Evolutionary conservation across 192 early-diverging fungal genomes (phyloP).

Genomic region (Funneliformis mosseae): DNA sequence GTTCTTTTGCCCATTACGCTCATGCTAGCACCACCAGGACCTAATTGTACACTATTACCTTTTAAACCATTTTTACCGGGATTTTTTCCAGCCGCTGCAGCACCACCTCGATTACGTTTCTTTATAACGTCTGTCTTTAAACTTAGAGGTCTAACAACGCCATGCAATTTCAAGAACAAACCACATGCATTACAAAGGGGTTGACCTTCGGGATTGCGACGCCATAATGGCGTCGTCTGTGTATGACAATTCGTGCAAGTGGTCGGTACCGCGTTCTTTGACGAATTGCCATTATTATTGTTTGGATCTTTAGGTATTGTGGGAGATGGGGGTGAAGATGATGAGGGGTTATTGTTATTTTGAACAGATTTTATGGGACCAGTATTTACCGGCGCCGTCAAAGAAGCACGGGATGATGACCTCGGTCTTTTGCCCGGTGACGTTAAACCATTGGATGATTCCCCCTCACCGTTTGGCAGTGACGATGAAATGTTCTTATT

Average conservation of each 20-base stretch:
- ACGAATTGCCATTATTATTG: constrained; percentile 36
- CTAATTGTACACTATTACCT: background rate
- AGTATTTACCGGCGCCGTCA: constrained; percentile 4
- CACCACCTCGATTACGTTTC: constrained; percentile 76
- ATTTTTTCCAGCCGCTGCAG: constrained; percentile 11
- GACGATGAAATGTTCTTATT: constrained; percentile 4
- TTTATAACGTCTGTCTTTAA: constrained; percentile 91
- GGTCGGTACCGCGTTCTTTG: constrained; percentile 43
- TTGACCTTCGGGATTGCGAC: constrained; percentile 85
- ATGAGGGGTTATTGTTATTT: constrained; percentile 30
- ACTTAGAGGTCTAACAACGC: constrained; percentile 80
- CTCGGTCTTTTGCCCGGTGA: constrained; percentile 29
- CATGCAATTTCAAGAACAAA: constrained; percentile 93
- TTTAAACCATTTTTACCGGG: constrained; percentile 14
- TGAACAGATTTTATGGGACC: constrained; percentile 35
- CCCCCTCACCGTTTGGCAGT: background rate
- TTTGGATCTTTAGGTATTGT: constrained; percentile 27
- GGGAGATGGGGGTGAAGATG: constrained; percentile 22
- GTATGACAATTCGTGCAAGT: constrained; percentile 86
- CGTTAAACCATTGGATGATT: background rate
- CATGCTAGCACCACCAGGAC: constrained; percentile 19
- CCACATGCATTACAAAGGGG: constrained; percentile 98
- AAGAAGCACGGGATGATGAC: constrained; percentile 31
- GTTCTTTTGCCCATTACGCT: constrained; percentile 25
- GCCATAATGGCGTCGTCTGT: constrained; percentile 94